Evolutionary conservation across 257 asterid genomes (phyloP).

Genomic region (Primulina eburnea): DNA sequence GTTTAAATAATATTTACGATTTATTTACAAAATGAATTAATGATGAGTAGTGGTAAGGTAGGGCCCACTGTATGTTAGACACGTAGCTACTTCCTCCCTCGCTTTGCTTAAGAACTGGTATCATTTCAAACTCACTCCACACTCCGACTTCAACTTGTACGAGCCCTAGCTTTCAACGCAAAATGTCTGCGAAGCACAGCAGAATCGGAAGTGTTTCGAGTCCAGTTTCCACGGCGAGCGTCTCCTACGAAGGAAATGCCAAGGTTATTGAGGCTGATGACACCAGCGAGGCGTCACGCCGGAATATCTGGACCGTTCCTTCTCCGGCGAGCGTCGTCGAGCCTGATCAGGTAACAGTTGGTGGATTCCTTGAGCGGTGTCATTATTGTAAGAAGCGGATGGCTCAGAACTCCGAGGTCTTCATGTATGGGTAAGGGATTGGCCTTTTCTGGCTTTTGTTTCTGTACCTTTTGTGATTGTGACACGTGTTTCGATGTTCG

Average conservation of each 20-base stretch:
- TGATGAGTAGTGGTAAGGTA: too few species aligned
- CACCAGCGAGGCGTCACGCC: slow-evolving; percentile 25
- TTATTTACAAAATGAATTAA: too few species aligned
- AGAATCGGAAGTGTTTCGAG: neutral
- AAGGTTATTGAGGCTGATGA: slow-evolving; percentile 23
- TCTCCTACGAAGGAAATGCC: slow-evolving; percentile 1
- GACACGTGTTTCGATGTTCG: neutral
- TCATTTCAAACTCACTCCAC: neutral
- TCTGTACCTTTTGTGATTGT: neutral
- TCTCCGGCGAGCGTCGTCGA: slow-evolving; percentile 25
- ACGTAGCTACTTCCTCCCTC: neutral
- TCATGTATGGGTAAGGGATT: slow-evolving; percentile 50
- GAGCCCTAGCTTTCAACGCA: slow-evolving; percentile 22
- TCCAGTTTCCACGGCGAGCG: slow-evolving; percentile 1
- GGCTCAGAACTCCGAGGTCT: slow-evolving; percentile 40
- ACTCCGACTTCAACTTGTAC: neutral
- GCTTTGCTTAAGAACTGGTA: neutral
- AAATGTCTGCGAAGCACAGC: slow-evolving; percentile 40
- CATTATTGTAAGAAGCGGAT: slow-evolving; percentile 45
- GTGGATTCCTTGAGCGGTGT: slow-evolving; percentile 40
- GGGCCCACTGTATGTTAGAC: neutral
- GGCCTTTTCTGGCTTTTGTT: too few species aligned
- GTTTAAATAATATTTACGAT: too few species aligned
- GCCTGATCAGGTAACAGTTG: slow-evolving; percentile 25
- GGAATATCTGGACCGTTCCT: slow-evolving; percentile 22